Evolutionary conservation across 257 asterid genomes (phyloP).

Genomic region (Orobanche coerulescens): DNA sequence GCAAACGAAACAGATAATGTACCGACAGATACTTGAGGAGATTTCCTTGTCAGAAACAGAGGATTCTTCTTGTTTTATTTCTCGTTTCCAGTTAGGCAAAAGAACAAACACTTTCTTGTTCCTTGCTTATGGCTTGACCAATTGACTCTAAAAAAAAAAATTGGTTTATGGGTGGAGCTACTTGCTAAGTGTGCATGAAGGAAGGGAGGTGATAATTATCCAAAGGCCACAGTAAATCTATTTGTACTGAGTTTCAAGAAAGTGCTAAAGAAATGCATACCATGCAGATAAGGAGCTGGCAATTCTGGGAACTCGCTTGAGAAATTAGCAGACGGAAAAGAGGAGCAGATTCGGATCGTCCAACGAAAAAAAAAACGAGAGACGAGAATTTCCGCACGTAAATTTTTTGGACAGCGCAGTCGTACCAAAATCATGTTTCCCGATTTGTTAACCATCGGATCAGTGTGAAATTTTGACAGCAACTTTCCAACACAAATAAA

Average conservation of each 20-base stretch:
- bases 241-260: not conserved
- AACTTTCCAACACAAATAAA: too few species aligned
- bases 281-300: conserved; percentile 21
- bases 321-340: conserved; percentile 17
- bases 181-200: conserved; percentile 35
- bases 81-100: not conserved
- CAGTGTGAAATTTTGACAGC: too few species aligned
- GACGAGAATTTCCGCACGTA: too few species aligned
- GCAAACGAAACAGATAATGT: not conserved
- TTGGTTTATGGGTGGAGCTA: not conserved
- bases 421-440: too few species aligned
- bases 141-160: too few species aligned
- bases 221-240: not conserved
- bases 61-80: conserved; percentile 4
- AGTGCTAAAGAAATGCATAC: conserved; percentile 17
- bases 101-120: not conserved
- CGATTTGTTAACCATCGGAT: too few species aligned
- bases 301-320: not conserved
- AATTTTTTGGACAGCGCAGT: too few species aligned
- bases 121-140: too few species aligned
- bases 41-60: conserved; percentile 7
- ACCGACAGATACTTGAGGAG: too few species aligned
- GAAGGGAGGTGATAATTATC: conserved; percentile 23
- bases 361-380: too few species aligned
- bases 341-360: not conserved